Percentiles rank a stretch among this genome's conserved stretches.
Conservation (phyloP, 75 land plant species). For the Gnetum montanum region DNA sequence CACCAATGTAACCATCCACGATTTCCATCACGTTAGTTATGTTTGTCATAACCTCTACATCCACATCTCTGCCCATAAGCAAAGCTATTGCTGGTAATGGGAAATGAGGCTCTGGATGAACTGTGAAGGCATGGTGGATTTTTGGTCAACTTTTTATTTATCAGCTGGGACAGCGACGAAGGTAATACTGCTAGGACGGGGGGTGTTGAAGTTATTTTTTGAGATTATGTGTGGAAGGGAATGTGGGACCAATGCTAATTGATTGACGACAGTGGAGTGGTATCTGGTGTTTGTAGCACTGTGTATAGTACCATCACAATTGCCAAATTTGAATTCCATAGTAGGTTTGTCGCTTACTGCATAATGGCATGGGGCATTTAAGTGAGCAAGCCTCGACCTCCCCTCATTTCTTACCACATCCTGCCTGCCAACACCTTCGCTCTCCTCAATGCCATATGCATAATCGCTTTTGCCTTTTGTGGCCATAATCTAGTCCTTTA, state of each 20-base stretch:
- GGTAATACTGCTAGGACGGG: slow-evolving; percentile 47
- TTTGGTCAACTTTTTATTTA: slow-evolving; percentile 45
- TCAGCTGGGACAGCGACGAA: slow-evolving; percentile 58
- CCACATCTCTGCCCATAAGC: too few species aligned
- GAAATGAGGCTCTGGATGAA: too few species aligned
- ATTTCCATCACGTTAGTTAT: too few species aligned
- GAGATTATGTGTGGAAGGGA: slow-evolving; percentile 33
- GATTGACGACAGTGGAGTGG: slow-evolving; percentile 47
- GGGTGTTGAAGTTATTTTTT: slow-evolving; percentile 53
- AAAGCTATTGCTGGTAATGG: too few species aligned
- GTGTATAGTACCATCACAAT: slow-evolving; percentile 52
- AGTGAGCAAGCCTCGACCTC: slow-evolving; percentile 32
- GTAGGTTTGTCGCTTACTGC: slow-evolving; percentile 50
- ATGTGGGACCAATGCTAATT: slow-evolving; percentile 27
- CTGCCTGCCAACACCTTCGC: slow-evolving; percentile 15
- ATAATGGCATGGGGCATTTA: slow-evolving; percentile 48
- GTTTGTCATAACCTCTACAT: too few species aligned
- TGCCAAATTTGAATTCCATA: slow-evolving; percentile 60
- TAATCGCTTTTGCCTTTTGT: slow-evolving; percentile 51
- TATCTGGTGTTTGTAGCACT: slow-evolving; percentile 49
- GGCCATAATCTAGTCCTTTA: slow-evolving; percentile 63
- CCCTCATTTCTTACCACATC: slow-evolving; percentile 29
- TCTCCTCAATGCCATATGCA: slow-evolving; percentile 45
- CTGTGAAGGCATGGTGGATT: slow-evolving; percentile 36
- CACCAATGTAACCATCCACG: too few species aligned